Conservation (phyloP, 345 rosid species). For the Cochlearia excelsa region DNA sequence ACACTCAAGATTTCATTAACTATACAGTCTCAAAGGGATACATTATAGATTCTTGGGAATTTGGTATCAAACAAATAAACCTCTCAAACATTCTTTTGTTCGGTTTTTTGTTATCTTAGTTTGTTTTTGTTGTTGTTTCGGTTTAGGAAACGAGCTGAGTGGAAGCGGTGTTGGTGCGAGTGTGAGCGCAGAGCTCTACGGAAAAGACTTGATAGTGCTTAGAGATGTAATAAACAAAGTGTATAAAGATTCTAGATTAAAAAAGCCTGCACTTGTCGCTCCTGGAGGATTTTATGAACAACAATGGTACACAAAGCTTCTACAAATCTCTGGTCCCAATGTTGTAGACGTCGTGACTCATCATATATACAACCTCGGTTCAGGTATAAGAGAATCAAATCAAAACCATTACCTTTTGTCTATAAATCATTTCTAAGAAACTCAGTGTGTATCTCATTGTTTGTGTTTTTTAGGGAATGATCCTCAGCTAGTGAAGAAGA, state of each 20-base stretch:
- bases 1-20: conserved; percentile 68
- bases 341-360: conserved; percentile 64
- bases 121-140: conserved; percentile 1
- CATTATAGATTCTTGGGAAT: conserved; percentile 91
- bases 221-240: conserved; percentile 51
- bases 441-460: not conserved
- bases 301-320: conserved; percentile 72
- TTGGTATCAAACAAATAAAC: conserved; percentile 46
- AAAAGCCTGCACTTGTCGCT: conserved; percentile 65
- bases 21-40: conserved; percentile 79
- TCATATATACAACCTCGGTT: conserved; percentile 94
- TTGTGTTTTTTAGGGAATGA: conserved; percentile 60
- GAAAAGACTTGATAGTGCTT: conserved; percentile 65
- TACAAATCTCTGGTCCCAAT: conserved; percentile 66
- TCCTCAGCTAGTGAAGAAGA: conserved; percentile 65
- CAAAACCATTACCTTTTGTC: not conserved
- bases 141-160: conserved; percentile 80
- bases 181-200: conserved; percentile 70
- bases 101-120: not conserved
- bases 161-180: conserved; percentile 85
- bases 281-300: conserved; percentile 91
- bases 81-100: not conserved
- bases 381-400: conserved; percentile 41
- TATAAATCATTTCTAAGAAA: not conserved
- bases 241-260: conserved; percentile 45